Evolutionary conservation across 225 moss, liverwort and hornwort genomes (phyloP).

Genomic region (Bryoerythrophyllum caledonicum): DNA sequence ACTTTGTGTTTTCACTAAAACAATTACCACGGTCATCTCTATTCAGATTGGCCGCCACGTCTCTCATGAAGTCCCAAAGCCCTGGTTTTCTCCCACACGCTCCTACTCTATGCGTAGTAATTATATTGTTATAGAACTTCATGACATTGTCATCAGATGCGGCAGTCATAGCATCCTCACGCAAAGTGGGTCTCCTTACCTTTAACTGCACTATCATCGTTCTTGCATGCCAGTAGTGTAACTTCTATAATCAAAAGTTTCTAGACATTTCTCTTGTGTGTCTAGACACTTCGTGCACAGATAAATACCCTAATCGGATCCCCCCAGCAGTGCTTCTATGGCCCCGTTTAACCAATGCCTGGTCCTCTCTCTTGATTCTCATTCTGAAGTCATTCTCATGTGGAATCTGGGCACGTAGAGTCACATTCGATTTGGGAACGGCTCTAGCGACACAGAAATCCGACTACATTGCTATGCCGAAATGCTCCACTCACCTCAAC

Average conservation of each 20-base stretch:
- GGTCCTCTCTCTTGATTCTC: neutral
- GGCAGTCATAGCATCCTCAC: neutral
- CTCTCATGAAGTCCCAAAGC: neutral
- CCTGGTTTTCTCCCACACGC: neutral
- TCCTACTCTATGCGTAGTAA: neutral
- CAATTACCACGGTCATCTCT: neutral
- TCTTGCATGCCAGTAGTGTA: neutral
- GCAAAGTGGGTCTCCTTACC: neutral
- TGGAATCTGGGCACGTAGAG: neutral
- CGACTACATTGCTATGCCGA: too few relatives aligned
- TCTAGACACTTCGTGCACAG: neutral
- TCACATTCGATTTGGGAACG: neutral
- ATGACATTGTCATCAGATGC: too few relatives aligned
- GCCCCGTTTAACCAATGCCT: neutral
- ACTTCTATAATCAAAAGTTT: neutral
- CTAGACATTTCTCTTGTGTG: neutral
- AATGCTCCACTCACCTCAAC: too few relatives aligned
- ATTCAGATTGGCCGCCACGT: neutral
- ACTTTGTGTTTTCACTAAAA: neutral
- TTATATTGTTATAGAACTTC: neutral
- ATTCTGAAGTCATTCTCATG: neutral
- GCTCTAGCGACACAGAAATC: too few relatives aligned
- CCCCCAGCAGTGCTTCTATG: too few relatives aligned
- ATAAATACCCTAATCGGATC: neutral
- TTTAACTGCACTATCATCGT: neutral